Conservation (phyloP, 2,329 filamentous ascomycete species). For the Sarocladiaceae sp. region DNA sequence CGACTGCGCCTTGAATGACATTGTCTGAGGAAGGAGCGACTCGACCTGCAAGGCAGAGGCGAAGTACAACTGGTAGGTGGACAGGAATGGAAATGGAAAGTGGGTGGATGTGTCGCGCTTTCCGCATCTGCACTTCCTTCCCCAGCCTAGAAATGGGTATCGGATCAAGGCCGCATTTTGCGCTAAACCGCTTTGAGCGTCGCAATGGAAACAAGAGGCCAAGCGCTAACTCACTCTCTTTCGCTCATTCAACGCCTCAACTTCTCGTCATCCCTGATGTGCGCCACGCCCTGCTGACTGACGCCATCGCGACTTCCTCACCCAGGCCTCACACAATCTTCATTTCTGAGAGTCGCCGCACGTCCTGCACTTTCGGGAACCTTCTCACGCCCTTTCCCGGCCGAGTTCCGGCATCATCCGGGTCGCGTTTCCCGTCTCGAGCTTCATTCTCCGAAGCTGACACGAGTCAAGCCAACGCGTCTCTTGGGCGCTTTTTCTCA, state of each 20-base stretch:
- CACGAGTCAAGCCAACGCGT: constrained; percentile 4
- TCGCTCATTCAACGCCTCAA: background rate
- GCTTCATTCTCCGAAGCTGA: background rate
- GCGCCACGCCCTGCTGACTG: background rate
- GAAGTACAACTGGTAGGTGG: no score
- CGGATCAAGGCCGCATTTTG: background rate
- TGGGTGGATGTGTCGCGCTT: background rate
- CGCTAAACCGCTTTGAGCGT: constrained; percentile 25
- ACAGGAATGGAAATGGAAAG: background rate
- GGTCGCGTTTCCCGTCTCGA: background rate
- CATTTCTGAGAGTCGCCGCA: no score
- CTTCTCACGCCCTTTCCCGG: no score
- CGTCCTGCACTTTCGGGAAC: no score
- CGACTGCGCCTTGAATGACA: background rate
- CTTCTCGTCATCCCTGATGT: constrained; percentile 7
- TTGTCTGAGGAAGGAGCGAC: background rate
- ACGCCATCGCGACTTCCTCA: background rate
- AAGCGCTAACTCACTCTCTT: constrained; percentile 3
- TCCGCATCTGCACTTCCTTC: constrained; percentile 1
- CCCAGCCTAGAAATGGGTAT: no score
- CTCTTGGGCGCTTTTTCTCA: background rate
- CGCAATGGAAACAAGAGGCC: constrained; percentile 20
- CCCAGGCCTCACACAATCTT: background rate
- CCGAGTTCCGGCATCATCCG: background rate
- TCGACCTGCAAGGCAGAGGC: no score